Percentiles rank a stretch among this genome's conserved stretches.
These are phyloP conservation scores for Xylaria bambusicola DNA, from an alignment of 495 filamentous ascomycete genomes.

Conservation along the genomic window DNA sequence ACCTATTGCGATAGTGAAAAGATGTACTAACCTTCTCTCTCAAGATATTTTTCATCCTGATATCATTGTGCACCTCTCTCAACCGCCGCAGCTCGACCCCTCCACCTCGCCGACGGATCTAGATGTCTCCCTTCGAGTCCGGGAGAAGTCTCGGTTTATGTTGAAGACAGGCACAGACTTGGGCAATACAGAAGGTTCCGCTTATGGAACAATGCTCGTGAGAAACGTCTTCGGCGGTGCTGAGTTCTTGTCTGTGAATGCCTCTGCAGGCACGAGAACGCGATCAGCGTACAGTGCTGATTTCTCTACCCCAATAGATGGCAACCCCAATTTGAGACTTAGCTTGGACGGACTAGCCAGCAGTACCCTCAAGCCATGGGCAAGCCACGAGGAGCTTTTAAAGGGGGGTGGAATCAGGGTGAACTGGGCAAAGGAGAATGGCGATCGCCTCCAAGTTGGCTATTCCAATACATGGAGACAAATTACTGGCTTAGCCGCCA, in stretches of 20 bases:
- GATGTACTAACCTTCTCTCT: constrained; percentile 15
- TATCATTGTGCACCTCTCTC: constrained; percentile 78
- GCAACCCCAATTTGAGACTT: constrained; percentile 76
- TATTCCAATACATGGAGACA: constrained; percentile 88
- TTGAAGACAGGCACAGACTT: constrained; percentile 92
- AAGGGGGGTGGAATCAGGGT: constrained; percentile 77
- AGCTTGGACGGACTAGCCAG: constrained; percentile 77
- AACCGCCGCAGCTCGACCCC: constrained; percentile 59
- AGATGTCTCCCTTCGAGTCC: constrained; percentile 71
- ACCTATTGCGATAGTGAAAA: constrained; percentile 7
- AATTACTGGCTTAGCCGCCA: constrained; percentile 70
- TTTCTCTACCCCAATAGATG: constrained; percentile 75
- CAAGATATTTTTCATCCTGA: constrained; percentile 84
- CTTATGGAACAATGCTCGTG: constrained; percentile 78
- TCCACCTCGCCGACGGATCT: constrained; percentile 69
- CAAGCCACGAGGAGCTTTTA: constrained; percentile 89
- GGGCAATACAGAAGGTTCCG: constrained; percentile 87
- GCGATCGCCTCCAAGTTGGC: constrained; percentile 70
- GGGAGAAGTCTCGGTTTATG: constrained; percentile 75
- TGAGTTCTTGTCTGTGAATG: constrained; percentile 79
- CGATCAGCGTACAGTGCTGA: constrained; percentile 82
- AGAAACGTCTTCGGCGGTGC: constrained; percentile 95
- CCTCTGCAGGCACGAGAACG: constrained; percentile 83
- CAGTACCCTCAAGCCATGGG: constrained; percentile 82
- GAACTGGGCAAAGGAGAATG: constrained; percentile 63